These are phyloP conservation scores for Plicaturopsis crispa DNA, from an alignment of 768 basidiomycete species.

Conservation along the genomic window DNA sequence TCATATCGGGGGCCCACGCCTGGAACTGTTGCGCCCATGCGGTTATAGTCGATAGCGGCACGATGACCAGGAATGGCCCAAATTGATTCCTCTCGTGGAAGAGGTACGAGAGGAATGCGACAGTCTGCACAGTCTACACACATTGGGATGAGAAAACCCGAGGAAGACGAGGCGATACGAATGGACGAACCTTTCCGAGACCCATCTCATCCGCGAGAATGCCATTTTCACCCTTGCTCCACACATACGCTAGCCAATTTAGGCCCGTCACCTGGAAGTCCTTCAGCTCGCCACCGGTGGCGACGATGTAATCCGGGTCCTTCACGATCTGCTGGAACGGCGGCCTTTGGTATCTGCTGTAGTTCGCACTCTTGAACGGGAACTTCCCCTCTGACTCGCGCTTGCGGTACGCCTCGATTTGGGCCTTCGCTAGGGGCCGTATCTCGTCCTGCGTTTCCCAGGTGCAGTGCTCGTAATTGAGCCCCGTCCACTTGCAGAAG, in stretches of 20 bases:
- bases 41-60: slow-evolving; percentile 94
- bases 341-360: slow-evolving; percentile 64
- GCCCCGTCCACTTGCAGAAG: slow-evolving; percentile 94
- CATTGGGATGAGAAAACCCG: slow-evolving; percentile 10
- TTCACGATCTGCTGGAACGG: slow-evolving; percentile 74
- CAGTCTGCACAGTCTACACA: slow-evolving; percentile 86
- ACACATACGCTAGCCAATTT: slow-evolving; percentile 97
- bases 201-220: slow-evolving; percentile 99
- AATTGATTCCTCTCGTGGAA: slow-evolving; percentile 90
- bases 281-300: slow-evolving; percentile 81
- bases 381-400: slow-evolving; percentile 76
- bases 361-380: slow-evolving; percentile 75
- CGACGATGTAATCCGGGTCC: slow-evolving; percentile 79
- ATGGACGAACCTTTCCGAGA: slow-evolving; percentile 71
- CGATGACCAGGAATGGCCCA: slow-evolving; percentile 96
- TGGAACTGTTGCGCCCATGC: slow-evolving; percentile 97
- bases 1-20: slow-evolving; percentile 93
- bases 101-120: slow-evolving; percentile 89
- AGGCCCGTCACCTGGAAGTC: slow-evolving; percentile 98
- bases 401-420: slow-evolving; percentile 71
- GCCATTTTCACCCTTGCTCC: slow-evolving; percentile 92
- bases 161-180: slow-evolving; percentile 1
- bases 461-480: slow-evolving; percentile 92
- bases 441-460: slow-evolving; percentile 89
- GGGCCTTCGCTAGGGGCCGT: slow-evolving; percentile 64